phyloP scores from a whole-genome alignment of 176 grass and related monocot species.

The Zizania latifolia region DNA sequence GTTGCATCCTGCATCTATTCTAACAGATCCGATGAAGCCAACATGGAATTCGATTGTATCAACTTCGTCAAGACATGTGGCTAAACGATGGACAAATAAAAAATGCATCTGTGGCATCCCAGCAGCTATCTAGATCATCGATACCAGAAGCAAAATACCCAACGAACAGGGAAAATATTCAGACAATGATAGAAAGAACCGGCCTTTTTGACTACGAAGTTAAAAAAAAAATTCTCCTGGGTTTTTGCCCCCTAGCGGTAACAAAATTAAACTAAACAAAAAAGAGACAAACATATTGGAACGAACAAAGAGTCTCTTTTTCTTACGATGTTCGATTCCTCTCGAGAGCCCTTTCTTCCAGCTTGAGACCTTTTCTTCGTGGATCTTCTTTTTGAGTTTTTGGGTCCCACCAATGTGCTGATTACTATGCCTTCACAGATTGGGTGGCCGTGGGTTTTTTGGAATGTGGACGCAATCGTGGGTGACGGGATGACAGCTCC shows the following conservation, averaged over 20 bases:
- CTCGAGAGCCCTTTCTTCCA: slow-evolving; percentile 17
- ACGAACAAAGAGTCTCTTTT: not conserved
- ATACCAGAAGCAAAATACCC: not conserved
- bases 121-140: not conserved
- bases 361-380: slow-evolving; percentile 15
- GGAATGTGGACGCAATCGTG: slow-evolving; percentile 43
- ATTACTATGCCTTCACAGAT: slow-evolving; percentile 6
- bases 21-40: not conserved
- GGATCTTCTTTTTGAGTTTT: not conserved
- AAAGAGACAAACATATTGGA: too few species aligned
- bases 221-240: not conserved
- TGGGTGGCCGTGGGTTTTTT: slow-evolving; percentile 34
- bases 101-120: not conserved
- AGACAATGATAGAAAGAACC: not conserved
- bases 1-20: not conserved
- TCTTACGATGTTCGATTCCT: slow-evolving; percentile 16
- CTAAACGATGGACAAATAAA: not conserved
- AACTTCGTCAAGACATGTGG: not conserved
- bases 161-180: not conserved
- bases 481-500: slow-evolving; percentile 3
- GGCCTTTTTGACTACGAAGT: not conserved
- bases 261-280: too few species aligned
- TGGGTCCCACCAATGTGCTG: slow-evolving; percentile 6
- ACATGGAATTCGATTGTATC: not conserved
- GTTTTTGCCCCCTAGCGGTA: too few species aligned